Evolutionary conservation across 139 green algal genomes (phyloP).

Genomic region (Asterochloris erici): DNA sequence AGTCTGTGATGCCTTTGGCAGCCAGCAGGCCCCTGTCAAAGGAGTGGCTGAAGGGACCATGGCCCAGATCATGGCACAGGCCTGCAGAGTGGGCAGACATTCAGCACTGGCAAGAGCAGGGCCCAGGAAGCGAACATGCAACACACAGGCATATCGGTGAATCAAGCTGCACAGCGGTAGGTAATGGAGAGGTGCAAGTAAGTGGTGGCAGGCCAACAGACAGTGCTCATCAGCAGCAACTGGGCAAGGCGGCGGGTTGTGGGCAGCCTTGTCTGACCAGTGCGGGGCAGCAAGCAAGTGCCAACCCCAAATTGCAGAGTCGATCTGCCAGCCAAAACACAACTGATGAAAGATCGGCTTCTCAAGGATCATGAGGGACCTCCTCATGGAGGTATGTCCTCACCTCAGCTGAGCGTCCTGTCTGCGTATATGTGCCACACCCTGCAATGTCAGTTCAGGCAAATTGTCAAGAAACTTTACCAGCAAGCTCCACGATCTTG

Average conservation of each 20-base stretch:
- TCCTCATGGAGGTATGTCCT: not conserved
- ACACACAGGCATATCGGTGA: not conserved
- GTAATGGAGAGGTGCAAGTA: not conserved
- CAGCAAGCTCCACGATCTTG: slow-evolving; percentile 45
- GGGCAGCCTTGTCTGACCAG: not conserved
- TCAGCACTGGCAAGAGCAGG: not conserved
- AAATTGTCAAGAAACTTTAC: slow-evolving; percentile 3
- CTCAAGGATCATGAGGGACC: not conserved
- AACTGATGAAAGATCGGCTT: not conserved
- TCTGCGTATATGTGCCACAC: not conserved
- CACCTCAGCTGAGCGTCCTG: no score
- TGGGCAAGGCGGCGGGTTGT: not conserved
- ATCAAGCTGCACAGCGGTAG: not conserved
- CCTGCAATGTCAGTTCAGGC: slow-evolving; percentile 5
- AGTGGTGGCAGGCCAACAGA: not conserved
- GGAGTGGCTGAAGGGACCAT: slow-evolving; percentile 90
- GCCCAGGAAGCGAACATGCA: not conserved
- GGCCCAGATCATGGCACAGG: slow-evolving; percentile 90
- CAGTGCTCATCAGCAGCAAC: not conserved
- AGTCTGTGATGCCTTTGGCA: slow-evolving; percentile 41
- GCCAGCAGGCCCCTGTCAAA: slow-evolving; percentile 78
- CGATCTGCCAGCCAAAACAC: not conserved
- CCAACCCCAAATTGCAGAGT: no score
- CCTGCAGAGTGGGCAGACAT: slow-evolving; percentile 43
- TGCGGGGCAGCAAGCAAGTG: no score